phyloP scores from a whole-genome alignment of 2,329 filamentous ascomycete genomes.

The Alternaria alternata region DNA sequence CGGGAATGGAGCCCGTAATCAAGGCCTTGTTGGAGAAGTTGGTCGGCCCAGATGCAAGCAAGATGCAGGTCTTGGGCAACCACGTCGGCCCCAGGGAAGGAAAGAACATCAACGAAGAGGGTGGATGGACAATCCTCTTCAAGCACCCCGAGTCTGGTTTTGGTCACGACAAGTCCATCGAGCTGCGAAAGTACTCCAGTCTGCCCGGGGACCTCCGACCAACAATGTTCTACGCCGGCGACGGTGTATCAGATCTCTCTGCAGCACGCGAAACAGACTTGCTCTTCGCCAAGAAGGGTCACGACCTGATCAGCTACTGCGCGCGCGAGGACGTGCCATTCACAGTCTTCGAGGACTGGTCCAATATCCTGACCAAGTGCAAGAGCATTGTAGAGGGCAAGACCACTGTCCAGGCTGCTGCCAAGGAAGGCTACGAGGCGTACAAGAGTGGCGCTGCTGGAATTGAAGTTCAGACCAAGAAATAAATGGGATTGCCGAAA shows the following conservation, averaged over 20 bases:
- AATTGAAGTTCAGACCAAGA: constrained; percentile 26
- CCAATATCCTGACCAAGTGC: constrained; percentile 76
- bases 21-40: constrained; percentile 80
- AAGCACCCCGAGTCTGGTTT: constrained; percentile 84
- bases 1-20: constrained; percentile 93
- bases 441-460: constrained; percentile 58
- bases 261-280: constrained; percentile 93
- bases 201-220: constrained; percentile 75
- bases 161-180: constrained; percentile 96
- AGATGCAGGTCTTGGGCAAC: constrained; percentile 93
- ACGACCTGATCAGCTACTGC: constrained; percentile 88
- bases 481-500: constrained; percentile 20
- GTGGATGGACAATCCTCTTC: constrained; percentile 87
- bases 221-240: constrained; percentile 88
- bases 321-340: constrained; percentile 85
- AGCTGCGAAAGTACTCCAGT: constrained; percentile 85
- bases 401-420: constrained; percentile 74
- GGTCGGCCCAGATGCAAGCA: constrained; percentile 77
- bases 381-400: constrained; percentile 78
- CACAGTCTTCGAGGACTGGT: constrained; percentile 86
- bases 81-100: constrained; percentile 72
- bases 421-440: constrained; percentile 59
- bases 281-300: constrained; percentile 90
- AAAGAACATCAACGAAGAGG: constrained; percentile 81
- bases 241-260: constrained; percentile 48